Base-by-base conservation (phyloP, 2,329 filamentous ascomycete species). In the Chaetomium strumarium region DNA sequence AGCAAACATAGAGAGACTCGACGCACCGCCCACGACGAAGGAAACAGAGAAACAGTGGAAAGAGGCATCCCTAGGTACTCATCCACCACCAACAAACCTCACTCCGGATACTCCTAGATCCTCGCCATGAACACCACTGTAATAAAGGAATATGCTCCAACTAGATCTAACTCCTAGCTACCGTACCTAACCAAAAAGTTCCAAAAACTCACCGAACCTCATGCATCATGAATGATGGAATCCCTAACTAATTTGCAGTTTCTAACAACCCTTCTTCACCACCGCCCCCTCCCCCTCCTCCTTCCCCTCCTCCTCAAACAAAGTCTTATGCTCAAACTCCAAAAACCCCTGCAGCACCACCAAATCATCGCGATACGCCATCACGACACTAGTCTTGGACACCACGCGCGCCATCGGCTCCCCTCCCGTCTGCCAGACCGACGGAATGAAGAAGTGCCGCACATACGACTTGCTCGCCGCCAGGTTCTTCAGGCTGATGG, bases 361-460 rank as follows among this genome's bases (percentile, higher is more conserved):
- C 30, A 62, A 20, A 42, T 56, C 53, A 46, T 62, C 58, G 8
- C 58, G 41, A 31, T 57, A 49, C 19, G 47, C 60, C 55, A 62
- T 55, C 29, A 51, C 58, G 37, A 62, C 49, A 20, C 41, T 53
- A 6, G 24, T 46, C 49, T 58, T 58, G 14, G 33, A 46, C 19
- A 58, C 55, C 2, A 58, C 52, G 36, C 46, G 30, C n/a, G 52
- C 55, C 14, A 58, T 51, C 14, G 42, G 19, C 31, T 57, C 46
- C 5, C 50, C 53, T 6, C 51, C 58, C 8, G 55, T 55, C 39
- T 56, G 58, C 60, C 60, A 62, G 7, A 58, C 49, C 8, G 52
- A 52, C n/a, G 60, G 58, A 10, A 62, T 53, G 17, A 62, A 62
- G 36, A 62, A 58, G 44, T 62, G 60, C 31, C 58, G 42, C 11